Percentiles rank a stretch among this genome's conserved stretches.
These are phyloP conservation scores for Pichia pseudocactophila DNA, from an alignment of 805 yeast genomes.

Conservation along the genomic window DNA sequence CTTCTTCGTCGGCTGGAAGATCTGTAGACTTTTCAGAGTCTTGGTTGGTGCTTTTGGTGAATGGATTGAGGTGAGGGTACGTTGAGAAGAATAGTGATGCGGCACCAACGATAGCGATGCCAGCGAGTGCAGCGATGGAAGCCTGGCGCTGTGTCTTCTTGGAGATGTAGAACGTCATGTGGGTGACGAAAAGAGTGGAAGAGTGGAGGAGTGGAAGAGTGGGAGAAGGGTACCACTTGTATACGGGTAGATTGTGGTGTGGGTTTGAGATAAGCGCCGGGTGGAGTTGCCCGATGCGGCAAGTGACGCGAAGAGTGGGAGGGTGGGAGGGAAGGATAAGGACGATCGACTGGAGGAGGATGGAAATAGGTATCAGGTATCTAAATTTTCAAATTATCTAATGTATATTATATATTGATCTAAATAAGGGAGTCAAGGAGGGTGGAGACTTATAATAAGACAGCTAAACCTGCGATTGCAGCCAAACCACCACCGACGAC, in stretches of 20 bases:
- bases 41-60: slow-evolving; percentile 2
- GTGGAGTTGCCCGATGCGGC: neutral
- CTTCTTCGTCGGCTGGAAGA: slow-evolving; percentile 19
- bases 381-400: neutral
- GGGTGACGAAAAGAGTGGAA: neutral
- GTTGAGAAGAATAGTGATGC: slow-evolving; percentile 35
- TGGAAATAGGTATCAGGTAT: neutral
- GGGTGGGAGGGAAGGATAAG: neutral
- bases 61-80: slow-evolving; percentile 38
- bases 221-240: no score
- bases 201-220: no score
- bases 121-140: slow-evolving; percentile 33
- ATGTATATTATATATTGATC: neutral
- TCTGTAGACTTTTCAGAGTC: slow-evolving; percentile 11
- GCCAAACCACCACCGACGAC: slow-evolving; percentile 23
- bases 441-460: slow-evolving; percentile 16
- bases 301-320: neutral
- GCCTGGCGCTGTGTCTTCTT: slow-evolving; percentile 19
- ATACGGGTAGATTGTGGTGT: no score
- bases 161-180: slow-evolving; percentile 1
- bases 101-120: slow-evolving; percentile 36
- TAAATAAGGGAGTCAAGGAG: neutral
- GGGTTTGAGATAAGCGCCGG: neutral
- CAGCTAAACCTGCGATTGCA: slow-evolving; percentile 25
- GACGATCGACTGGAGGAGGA: neutral